Base-by-base conservation (phyloP, 371 early-diverging fungal species). In the Funneliformis caledonium region DNA sequence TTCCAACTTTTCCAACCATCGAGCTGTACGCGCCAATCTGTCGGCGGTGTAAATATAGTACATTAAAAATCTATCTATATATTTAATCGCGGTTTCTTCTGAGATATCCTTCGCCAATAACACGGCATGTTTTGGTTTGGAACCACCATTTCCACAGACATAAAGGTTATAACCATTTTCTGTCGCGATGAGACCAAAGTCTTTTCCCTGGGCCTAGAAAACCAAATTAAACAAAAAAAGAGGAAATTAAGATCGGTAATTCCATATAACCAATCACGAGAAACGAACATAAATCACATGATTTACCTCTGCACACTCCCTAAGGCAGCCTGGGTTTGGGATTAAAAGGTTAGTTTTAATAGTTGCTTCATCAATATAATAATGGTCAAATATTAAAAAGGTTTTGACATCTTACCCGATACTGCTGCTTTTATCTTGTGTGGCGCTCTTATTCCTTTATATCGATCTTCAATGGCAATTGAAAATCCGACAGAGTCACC, bases 1-100 rank as follows among this genome's bases (percentile, higher is more conserved):
- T 48, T 87, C 88, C 52, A 92, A 76, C 75, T 92, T 91, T 77
- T 92, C 93, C 45, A 92, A 84, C 92, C 92, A 92, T 9, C 92
- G 83, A 2, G 93, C 92, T 16, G 93, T 92, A 33, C 93, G 89
- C 65, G 86, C 86, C 59, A 92, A 80, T 82, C 84, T 85, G 84
- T 92, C 93, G n/a, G 93, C 93, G 14, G 93, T 92, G 43, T 84
- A 83, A 72, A 92, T 92, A 78, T 92, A 92, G 78, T 89, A 92
- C 92, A 92, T 92, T 75, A 92, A 80, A 85, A 90, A 92, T 4
- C 93, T 87, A 80, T 92, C 93, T 8, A 92, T 75, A 80, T 92
- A 92, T 56, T 85, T 88, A 75, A 90, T 82, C 31, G 84, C 88
- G 22, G 83, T 62, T 61, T 88, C 86, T 76, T 88, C 88, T 12